Evolutionary conservation across 2,329 filamentous ascomycete genomes (phyloP), one percentile per base, ranked within the genome.

Genomic region (Hypoxylon sp.): DNA sequence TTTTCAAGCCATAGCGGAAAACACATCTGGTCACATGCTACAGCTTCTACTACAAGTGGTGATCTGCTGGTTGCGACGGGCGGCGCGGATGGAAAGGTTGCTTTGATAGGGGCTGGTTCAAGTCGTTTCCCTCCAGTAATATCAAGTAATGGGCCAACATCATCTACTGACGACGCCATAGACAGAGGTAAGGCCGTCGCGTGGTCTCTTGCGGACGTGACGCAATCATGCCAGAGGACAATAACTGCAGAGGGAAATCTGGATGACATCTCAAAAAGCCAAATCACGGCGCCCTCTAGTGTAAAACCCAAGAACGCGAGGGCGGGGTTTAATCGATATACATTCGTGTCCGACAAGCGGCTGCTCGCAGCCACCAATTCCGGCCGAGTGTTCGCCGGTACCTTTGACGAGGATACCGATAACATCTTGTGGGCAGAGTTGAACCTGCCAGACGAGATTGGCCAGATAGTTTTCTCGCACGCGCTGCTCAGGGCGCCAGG

Each of bases 11-110:
- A 98, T 74, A 84, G 82, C 32, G 95, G 95, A 6, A 99, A 97
- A 77, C 93, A 97, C 73, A 88, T 98, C 6, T 98, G 94, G 94
- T 89, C 93, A 0, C 83, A 88, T 37, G 87, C 86, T 11, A 69
- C 76, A 2, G 59, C 59, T 26, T 62, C 68, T 62, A 79, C 60
- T 54, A 69, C 72, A 1, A 70, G 74, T 0, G 68, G 75, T 13
- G 75, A 74, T 13, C 71, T 81, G 0, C 65, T 83, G 1, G 76
- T 93, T 19, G 88, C 86, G 3, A 93, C 91, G 1, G 95, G 95
- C 11, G 95, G 92, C n/a, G 90, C 92, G 10, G 95, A 99, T 77
- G 90, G 93, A 15, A 87, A 84, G 67, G 83, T 90, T 41, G 81
- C 82, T 2, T 70, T 87, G n/a, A 79, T 85, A 26, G 70, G 74